Percentiles rank a stretch among this genome's conserved stretches.
These are phyloP conservation scores for Ceriops zippeliana DNA, from an alignment of 345 rosid species.

Conservation along the genomic window DNA sequence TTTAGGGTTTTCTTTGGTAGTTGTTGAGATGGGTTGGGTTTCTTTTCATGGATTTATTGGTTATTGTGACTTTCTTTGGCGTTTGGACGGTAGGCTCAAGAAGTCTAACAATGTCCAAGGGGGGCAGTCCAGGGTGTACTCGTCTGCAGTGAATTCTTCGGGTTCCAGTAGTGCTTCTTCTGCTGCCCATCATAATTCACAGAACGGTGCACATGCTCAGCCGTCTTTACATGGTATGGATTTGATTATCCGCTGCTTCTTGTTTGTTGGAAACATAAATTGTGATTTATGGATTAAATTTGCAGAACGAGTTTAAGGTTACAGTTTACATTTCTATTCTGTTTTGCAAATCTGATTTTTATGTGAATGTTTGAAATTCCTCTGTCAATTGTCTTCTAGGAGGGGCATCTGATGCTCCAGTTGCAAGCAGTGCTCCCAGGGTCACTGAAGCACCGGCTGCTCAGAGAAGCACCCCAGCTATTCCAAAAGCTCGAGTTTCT, in stretches of 20 bases:
- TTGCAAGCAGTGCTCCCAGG: conserved; percentile 33
- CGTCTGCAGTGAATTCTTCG: conserved; percentile 34
- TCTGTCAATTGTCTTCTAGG: conserved; percentile 27
- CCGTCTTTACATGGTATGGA: conserved; percentile 55
- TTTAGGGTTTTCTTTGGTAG: conserved; percentile 6
- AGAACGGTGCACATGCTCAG: conserved; percentile 55
- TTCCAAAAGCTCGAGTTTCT: conserved; percentile 85
- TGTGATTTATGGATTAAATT: not conserved
- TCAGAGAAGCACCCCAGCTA: conserved; percentile 43
- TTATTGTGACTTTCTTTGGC: not conserved
- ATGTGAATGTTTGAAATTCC: not conserved
- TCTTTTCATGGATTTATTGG: not conserved
- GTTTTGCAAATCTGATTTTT: not conserved
- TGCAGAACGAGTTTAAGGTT: not conserved
- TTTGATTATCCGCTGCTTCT: not conserved
- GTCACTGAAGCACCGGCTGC: conserved; percentile 38
- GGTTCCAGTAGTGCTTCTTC: conserved; percentile 40
- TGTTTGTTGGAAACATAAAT: not conserved
- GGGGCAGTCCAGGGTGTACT: conserved; percentile 54
- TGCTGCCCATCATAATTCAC: conserved; percentile 37
- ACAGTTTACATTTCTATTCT: not conserved
- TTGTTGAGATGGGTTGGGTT: not conserved
- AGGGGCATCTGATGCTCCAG: conserved; percentile 49
- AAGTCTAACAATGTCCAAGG: conserved; percentile 71
- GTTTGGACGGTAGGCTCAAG: conserved; percentile 48